Evolutionary conservation across 208 protist genomes (phyloP).

Genomic region (Strigomonas culicis): DNA sequence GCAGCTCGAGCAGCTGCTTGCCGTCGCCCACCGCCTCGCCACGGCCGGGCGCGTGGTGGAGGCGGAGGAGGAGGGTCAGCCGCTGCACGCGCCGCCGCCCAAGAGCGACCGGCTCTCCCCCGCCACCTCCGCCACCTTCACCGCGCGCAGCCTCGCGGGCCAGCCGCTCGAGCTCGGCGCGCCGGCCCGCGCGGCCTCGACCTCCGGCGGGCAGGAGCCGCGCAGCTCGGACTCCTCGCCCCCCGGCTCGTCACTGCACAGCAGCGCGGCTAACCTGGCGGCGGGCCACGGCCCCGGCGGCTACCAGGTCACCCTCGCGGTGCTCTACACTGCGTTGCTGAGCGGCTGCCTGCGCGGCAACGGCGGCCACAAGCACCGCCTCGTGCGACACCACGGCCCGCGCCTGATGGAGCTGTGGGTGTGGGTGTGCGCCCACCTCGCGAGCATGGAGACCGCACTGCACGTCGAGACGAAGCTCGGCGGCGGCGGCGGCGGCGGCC

Average conservation of each 20-base stretch:
- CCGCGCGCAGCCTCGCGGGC: no score
- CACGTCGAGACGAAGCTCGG: slow-evolving; percentile 27
- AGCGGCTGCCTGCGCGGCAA: slow-evolving; percentile 38
- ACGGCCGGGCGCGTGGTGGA: no score
- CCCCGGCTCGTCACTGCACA: no score
- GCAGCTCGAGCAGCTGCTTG: slow-evolving; percentile 12
- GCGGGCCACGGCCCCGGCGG: slow-evolving; percentile 4
- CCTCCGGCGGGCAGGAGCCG: no score
- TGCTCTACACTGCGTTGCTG: slow-evolving; percentile 48
- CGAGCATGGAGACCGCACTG: slow-evolving; percentile 32
- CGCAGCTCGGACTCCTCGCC: no score
- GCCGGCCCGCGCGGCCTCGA: no score
- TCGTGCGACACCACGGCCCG: slow-evolving; percentile 29
- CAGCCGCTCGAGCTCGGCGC: no score
- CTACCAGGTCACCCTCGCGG: slow-evolving; percentile 15
- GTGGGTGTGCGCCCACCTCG: slow-evolving; percentile 27
- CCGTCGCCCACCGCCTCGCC: no score
- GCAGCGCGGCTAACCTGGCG: not conserved
- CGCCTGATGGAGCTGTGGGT: slow-evolving; percentile 41
- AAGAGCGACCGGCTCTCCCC: no score
- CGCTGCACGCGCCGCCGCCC: no score
- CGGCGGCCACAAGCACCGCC: slow-evolving; percentile 31
- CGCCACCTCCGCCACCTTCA: no score
- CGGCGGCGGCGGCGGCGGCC: slow-evolving; percentile 10
- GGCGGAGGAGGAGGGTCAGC: no score